Conservation (phyloP, 164 flowering plant species). For the Amborella trichopoda region DNA sequence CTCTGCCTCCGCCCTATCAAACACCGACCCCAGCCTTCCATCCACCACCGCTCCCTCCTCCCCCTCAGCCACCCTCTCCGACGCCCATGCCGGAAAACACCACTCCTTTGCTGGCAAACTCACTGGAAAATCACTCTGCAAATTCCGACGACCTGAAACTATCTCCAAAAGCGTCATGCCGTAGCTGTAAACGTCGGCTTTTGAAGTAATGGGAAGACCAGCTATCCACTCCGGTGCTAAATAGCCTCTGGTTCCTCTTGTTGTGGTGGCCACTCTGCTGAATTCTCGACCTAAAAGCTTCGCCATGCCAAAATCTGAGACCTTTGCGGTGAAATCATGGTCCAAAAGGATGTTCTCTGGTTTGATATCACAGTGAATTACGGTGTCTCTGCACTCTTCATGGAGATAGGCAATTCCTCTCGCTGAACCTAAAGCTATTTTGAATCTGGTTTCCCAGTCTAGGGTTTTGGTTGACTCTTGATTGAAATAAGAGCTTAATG, state of each 20-base stretch:
- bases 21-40: slow-evolving; percentile 31
- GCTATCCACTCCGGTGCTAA: slow-evolving; percentile 96
- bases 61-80: slow-evolving; percentile 42
- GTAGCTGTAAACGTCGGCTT: slow-evolving; percentile 84
- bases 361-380: slow-evolving; percentile 85
- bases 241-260: slow-evolving; percentile 90
- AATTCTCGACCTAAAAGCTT: slow-evolving; percentile 76
- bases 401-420: slow-evolving; percentile 71
- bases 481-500: slow-evolving; percentile 63
- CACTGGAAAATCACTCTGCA: slow-evolving; percentile 23
- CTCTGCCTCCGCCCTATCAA: slow-evolving; percentile 35
- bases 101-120: slow-evolving; percentile 40
- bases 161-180: slow-evolving; percentile 85
- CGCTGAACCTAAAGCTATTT: slow-evolving; percentile 69
- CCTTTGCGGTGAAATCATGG: slow-evolving; percentile 47
- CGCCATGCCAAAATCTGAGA: slow-evolving; percentile 87
- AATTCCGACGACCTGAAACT: slow-evolving; percentile 68
- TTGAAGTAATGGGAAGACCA: slow-evolving; percentile 69
- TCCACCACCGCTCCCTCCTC: slow-evolving; percentile 45
- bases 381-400: slow-evolving; percentile 70
- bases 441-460: slow-evolving; percentile 70
- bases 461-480: slow-evolving; percentile 75
- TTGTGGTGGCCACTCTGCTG: slow-evolving; percentile 64
- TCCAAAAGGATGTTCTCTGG: slow-evolving; percentile 80
- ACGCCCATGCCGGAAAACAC: slow-evolving; percentile 92